Evolutionary conservation across 2,329 filamentous ascomycete genomes (phyloP), one percentile per base, ranked within the genome.

Genomic region (Beauveria scarabaeidicola): DNA sequence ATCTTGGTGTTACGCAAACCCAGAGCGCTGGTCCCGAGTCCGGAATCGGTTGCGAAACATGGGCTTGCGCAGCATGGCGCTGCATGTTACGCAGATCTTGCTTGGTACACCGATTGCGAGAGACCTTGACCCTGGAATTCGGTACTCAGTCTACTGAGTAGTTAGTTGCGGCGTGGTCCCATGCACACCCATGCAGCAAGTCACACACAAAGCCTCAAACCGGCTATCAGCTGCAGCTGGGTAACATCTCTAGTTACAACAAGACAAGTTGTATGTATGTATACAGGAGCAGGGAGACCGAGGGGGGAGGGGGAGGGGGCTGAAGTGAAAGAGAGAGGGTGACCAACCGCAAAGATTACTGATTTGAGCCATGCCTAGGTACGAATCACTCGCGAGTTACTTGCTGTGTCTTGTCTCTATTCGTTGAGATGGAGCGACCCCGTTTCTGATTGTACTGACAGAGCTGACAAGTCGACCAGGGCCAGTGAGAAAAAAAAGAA

Each of bases 11-110:
- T 13, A 23, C 46, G 47, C 17, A 52, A 21, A 32, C 55, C 47
- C 55, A 44, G 25, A 43, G 13, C 32, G 55, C 55, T 36, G 38
- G 25, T 58, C 51, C 47, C 55, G 55, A 58, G 23, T 15, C 36
- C 23, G 47, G 46, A 19, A 52, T 40, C 27, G 23, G 23, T 19
- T 57, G 32, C 32, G 40, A 47, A 25, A 43, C 19, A 36, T 38
- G 38, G 51, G 51, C 21, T 47, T 56, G 43, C 38, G 43, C 43
- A 25, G 29, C 43, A 56, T 13, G 21, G 19, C 27, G 25, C 43
- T 25, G 41, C 41, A 38, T 56, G 43, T 46, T 36, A 38, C 53
- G 43, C 41, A 55, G 52, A 46, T 55, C 52, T 32, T 11, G 43
- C 51, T 27, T 5, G 44, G 41, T 55, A 52, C 32, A 23, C 13